These are phyloP conservation scores for Rhynchospora tenuis DNA, from an alignment of 176 grass and related monocot genomes.

Conservation along the genomic window DNA sequence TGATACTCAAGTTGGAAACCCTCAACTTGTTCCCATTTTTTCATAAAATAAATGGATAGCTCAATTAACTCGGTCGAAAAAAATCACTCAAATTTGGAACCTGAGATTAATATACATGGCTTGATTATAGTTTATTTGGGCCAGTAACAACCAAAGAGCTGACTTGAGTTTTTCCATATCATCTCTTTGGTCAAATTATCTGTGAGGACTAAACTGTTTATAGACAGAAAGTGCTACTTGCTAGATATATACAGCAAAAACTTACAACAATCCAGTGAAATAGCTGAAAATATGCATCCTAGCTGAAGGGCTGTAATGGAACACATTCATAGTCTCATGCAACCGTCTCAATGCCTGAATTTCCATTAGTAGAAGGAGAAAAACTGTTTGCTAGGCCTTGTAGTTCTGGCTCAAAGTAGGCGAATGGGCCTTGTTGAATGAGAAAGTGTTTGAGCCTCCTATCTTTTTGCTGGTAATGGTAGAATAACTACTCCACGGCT, in stretches of 20 bases:
- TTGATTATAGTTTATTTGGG: too few relatives aligned
- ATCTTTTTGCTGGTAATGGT: slow-evolving; percentile 61
- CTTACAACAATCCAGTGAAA: slow-evolving; percentile 83
- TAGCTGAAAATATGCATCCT: slow-evolving; percentile 81
- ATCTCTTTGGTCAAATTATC: slow-evolving; percentile 11
- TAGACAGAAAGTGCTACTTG: slow-evolving; percentile 2
- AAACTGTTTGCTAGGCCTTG: slow-evolving; percentile 67
- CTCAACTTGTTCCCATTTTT: neutral
- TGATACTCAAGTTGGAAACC: neutral
- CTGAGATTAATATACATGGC: too few relatives aligned
- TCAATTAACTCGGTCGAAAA: neutral
- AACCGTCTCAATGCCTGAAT: slow-evolving; percentile 79
- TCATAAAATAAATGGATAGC: neutral
- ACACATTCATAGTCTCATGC: slow-evolving; percentile 86
- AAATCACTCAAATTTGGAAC: neutral
- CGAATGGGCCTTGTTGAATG: slow-evolving; percentile 33
- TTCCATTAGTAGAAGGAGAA: slow-evolving; percentile 78
- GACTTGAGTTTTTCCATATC: neutral
- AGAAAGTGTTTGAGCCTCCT: slow-evolving; percentile 64
- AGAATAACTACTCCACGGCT: slow-evolving; percentile 44
- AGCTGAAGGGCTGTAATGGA: slow-evolving; percentile 83
- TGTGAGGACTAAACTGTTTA: neutral
- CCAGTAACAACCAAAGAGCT: too few relatives aligned
- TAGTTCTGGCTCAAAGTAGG: slow-evolving; percentile 52
- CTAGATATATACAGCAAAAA: slow-evolving; percentile 14